Percentiles rank a stretch among this genome's conserved stretches.
Evolutionary conservation across 163 green algal species (phyloP).

Genomic region (Smithsoniella earleae): DNA sequence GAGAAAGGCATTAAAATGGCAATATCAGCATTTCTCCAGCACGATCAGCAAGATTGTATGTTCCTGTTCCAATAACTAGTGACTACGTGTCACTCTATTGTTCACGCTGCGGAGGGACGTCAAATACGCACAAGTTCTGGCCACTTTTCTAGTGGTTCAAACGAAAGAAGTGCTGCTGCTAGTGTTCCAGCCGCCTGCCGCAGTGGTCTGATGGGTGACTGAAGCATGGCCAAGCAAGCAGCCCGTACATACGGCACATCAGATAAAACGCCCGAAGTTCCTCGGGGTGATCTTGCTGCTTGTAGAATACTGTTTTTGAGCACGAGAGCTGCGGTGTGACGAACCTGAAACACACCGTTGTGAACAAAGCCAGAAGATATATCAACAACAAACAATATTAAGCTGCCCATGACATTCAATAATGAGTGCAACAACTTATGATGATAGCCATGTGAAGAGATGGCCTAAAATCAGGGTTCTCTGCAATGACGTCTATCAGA

Average conservation of each 20-base stretch:
- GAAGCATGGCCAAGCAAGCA: constrained; percentile 26
- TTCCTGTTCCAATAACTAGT: too few relatives aligned
- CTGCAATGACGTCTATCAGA: too few relatives aligned
- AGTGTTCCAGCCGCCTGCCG: constrained; percentile 22
- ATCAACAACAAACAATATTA: too few relatives aligned
- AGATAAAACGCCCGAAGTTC: neutral
- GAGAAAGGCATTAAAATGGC: too few relatives aligned
- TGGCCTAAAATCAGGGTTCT: too few relatives aligned
- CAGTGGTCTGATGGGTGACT: constrained; percentile 11
- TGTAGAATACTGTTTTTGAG: constrained; percentile 17
- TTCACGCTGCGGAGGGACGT: too few relatives aligned
- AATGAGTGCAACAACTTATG: too few relatives aligned
- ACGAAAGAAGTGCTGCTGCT: constrained; percentile 14
- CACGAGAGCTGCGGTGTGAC: constrained; percentile 22
- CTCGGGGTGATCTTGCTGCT: neutral
- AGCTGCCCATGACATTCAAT: too few relatives aligned
- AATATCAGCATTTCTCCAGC: too few relatives aligned
- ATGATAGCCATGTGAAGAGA: too few relatives aligned
- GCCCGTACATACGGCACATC: constrained; percentile 11
- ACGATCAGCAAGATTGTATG: too few relatives aligned
- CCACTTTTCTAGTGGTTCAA: constrained; percentile 27
- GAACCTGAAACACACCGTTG: constrained; percentile 24
- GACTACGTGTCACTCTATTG: too few relatives aligned
- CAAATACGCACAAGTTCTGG: constrained; percentile 11
- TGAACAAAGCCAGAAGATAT: constrained; percentile 7